Conservation (phyloP, 129 eudicot species). For the Chrysanthemum lavandulifolium region DNA sequence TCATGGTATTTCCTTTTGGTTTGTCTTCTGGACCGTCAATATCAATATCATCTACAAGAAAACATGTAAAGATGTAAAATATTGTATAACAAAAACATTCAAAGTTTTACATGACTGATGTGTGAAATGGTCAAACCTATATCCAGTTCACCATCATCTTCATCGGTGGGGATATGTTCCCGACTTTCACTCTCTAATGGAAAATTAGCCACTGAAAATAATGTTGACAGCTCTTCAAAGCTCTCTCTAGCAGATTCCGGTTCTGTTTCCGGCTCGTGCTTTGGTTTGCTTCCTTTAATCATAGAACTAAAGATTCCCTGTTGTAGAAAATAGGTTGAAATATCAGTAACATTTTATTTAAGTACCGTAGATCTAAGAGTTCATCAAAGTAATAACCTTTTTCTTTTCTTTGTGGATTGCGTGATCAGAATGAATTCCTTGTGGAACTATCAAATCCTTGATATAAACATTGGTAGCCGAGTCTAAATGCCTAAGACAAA, state of each 20-base stretch:
- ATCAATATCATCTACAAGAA: slow-evolving; percentile 75
- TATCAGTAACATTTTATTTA: slow-evolving; percentile 17
- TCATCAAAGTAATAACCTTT: slow-evolving; percentile 48
- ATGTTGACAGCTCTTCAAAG: slow-evolving; percentile 53
- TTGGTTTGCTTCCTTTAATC: slow-evolving; percentile 56
- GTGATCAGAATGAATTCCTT: slow-evolving; percentile 39
- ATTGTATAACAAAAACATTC: too few species aligned
- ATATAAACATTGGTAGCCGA: slow-evolving; percentile 55
- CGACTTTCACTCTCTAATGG: slow-evolving; percentile 44
- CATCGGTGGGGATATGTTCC: slow-evolving; percentile 35
- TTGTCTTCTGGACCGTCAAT: slow-evolving; percentile 72
- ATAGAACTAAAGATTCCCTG: slow-evolving; percentile 86
- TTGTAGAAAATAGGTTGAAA: slow-evolving; percentile 19
- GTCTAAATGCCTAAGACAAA: slow-evolving; percentile 58
- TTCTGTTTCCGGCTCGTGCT: slow-evolving; percentile 47
- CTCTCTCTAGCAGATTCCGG: slow-evolving; percentile 44
- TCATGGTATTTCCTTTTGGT: slow-evolving; percentile 70
- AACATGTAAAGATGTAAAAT: slow-evolving; percentile 9
- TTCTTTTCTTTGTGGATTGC: slow-evolving; percentile 75
- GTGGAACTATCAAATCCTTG: slow-evolving; percentile 47
- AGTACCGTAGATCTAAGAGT: not conserved
- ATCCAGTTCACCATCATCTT: slow-evolving; percentile 65
- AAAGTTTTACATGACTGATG: too few species aligned
- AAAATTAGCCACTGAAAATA: slow-evolving; percentile 68
- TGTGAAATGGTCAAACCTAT: slow-evolving; percentile 50